Conservation (phyloP, 306 rosid species). For the Psophocarpus tetragonolobus region DNA sequence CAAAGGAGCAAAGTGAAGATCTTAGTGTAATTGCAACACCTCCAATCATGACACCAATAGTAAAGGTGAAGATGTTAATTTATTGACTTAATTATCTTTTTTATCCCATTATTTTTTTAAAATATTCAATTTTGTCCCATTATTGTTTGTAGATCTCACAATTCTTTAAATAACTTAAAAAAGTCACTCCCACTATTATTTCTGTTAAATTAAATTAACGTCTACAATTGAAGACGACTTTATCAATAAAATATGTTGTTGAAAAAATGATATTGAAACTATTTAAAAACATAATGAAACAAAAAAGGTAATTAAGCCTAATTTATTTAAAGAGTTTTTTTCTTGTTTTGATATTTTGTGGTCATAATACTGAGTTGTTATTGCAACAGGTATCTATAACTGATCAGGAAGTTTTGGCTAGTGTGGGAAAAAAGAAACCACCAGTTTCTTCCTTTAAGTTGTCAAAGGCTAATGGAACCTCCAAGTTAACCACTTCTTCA, state of each 20-base stretch:
- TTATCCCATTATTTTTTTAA: no score
- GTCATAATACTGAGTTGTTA: slow-evolving; percentile 17
- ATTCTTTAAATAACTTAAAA: no score
- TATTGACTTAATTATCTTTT: not conserved
- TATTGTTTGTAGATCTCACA: no score
- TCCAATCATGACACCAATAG: slow-evolving; percentile 42
- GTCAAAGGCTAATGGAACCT: slow-evolving; percentile 38
- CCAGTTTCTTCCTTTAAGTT: slow-evolving; percentile 51
- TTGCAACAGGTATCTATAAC: slow-evolving; percentile 40
- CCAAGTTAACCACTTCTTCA: slow-evolving; percentile 54
- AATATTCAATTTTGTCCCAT: no score
- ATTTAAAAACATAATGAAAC: no score
- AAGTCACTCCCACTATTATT: no score
- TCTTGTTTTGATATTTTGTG: slow-evolving; percentile 9
- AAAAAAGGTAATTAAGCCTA: no score
- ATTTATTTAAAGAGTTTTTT: no score
- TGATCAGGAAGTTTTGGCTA: slow-evolving; percentile 45
- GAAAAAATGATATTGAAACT: no score
- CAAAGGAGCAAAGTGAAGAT: slow-evolving; percentile 41
- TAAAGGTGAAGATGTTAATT: slow-evolving; percentile 46
- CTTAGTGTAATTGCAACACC: slow-evolving; percentile 39
- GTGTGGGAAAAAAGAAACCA: slow-evolving; percentile 49
- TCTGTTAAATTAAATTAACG: no score
- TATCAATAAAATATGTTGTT: no score
- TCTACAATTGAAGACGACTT: no score